Conservation (phyloP, 305 asterid genomes). For the Fraxinus paxiana region DNA sequence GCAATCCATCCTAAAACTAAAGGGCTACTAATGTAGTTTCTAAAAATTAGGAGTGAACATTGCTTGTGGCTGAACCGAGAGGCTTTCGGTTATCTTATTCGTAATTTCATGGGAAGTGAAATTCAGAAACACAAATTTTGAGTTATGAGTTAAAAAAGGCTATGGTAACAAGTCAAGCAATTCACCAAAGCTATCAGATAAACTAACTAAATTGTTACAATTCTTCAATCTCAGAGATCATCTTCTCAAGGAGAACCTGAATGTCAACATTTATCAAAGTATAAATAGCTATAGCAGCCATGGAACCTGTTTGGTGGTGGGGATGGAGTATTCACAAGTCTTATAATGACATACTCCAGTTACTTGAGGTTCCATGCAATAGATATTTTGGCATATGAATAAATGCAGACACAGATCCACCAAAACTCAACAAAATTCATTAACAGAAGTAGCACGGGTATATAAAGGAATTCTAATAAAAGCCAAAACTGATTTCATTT, state of each 20-base stretch:
- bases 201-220: background rate
- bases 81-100: background rate
- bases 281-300: background rate
- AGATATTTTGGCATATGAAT: background rate
- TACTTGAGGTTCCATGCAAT: background rate
- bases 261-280: background rate
- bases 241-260: background rate
- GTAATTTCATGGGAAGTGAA: background rate
- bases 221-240: background rate
- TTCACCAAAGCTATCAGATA: background rate
- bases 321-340: background rate
- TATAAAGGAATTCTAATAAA: constrained; percentile 6
- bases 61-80: background rate
- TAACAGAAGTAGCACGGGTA: constrained; percentile 5
- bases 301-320: background rate
- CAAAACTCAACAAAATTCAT: constrained; percentile 13
- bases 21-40: background rate
- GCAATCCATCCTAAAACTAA: background rate
- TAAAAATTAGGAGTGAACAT: background rate
- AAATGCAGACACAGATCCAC: background rate
- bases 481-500: constrained; percentile 1
- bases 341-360: background rate
- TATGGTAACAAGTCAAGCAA: background rate
- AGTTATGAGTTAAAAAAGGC: background rate
- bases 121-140: background rate